Conservation (phyloP, 2,329 filamentous ascomycete genomes). For the Alternaria sp. region DNA sequence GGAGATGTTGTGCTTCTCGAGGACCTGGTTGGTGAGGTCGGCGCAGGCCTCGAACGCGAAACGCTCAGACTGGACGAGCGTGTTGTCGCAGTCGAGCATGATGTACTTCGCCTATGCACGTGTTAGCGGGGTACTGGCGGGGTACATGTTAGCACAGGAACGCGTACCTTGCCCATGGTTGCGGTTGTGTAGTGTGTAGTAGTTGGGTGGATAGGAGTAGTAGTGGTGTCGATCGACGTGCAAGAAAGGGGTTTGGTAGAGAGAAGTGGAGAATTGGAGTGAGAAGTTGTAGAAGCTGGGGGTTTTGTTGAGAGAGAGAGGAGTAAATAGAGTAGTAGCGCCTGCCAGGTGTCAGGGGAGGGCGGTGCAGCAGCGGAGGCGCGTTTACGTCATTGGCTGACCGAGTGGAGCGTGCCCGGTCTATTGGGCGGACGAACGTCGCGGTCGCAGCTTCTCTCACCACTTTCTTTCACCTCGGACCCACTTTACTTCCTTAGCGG, state of each 20-base stretch:
- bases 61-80: slow-evolving; percentile 88
- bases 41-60: slow-evolving; percentile 92
- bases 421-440: slow-evolving; percentile 13
- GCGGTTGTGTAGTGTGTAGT: slow-evolving; percentile 16
- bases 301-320: slow-evolving; percentile 28
- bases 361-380: slow-evolving; percentile 17
- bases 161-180: slow-evolving; percentile 42
- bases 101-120: slow-evolving; percentile 54
- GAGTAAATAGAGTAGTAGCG: slow-evolving; percentile 33
- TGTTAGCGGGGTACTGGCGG: slow-evolving; percentile 29
- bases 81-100: slow-evolving; percentile 75
- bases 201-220: slow-evolving; percentile 11
- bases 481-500: neutral
- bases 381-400: slow-evolving; percentile 31
- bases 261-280: slow-evolving; percentile 10
- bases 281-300: slow-evolving; percentile 11
- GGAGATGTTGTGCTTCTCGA: slow-evolving; percentile 67
- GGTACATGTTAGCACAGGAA: slow-evolving; percentile 10
- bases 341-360: slow-evolving; percentile 35
- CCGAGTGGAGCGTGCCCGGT: slow-evolving; percentile 13
- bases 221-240: slow-evolving; percentile 27
- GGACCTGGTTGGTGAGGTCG: slow-evolving; percentile 85
- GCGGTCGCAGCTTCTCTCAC: slow-evolving; percentile 9
- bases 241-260: neutral
- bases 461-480: slow-evolving; percentile 8